Evolutionary conservation across 2,329 filamentous ascomycete species (phyloP), one percentile per base, ranked within the genome.

Genomic region (Chaetomiaceae sp.): DNA sequence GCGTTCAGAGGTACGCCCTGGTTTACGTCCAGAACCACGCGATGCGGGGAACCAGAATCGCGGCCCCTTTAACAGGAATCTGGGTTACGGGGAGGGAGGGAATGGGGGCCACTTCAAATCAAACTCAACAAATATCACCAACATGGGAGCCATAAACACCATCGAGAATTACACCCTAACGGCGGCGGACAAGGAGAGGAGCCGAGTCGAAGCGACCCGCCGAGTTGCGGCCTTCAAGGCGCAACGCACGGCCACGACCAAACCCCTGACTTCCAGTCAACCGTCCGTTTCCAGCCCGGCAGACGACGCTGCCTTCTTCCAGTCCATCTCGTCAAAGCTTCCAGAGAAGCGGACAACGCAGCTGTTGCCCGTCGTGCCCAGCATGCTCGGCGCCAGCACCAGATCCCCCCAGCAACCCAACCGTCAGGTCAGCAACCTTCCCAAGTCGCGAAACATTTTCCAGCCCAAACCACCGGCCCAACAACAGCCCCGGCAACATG

Each of bases 291-390:
- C 39, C 2, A n/a, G 3, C 17, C 21, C 14, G 12, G 31, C 34
- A 16, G 30, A 23, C 16, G 47, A 55, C 20, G 41, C 30, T 2
- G 50, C 25, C 2, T n/a, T 57, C 2, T 45, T 48, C 13, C 40
- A 27, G n/a, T n/a, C 5, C 0, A 5, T 37, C 0, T 2, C 16
- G 3, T 23, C 44, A 14, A 48, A 48, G 20, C 6, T 19, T 13
- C 44, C 43, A 0, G 34, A 44, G 17, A 48, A 48, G 27, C 12
- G 43, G 3, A 41, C n/a, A 0, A n/a, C 48, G 1, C 47, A 51
- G 40, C 2, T 50, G 0, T 25, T 50, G 4, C n/a, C 43, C 1
- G 31, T 5, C 10, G 4, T 54, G 9, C 43, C 47, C 13, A 19
- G 31, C 20, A 21, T 14, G n/a, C 25, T 10, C 17, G 21, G 3